Base-by-base conservation (phyloP, 129 eudicot genomes). In the Helianthus tuberosus region DNA sequence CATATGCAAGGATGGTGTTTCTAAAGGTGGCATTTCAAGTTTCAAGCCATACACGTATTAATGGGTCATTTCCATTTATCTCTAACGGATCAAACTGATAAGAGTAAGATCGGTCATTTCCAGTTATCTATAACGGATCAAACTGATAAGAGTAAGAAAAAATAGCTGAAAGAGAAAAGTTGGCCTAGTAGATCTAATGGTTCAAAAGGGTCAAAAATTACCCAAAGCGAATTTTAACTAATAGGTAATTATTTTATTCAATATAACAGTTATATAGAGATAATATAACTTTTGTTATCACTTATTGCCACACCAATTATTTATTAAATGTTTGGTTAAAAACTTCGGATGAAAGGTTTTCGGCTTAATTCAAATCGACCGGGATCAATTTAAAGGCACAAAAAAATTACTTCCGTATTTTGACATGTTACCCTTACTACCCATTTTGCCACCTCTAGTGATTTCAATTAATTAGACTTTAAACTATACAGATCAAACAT, bases 401-500 rank as follows among this genome's bases (percentile, higher is more conserved):
- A 25, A 27, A 51, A 59, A 27, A 59, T 5, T 27, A 12, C 46
- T 32, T 16, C 50, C 13, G 1, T 2, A 16, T 3, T 36, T 64
- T 39, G 29, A 64, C 68, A 11, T 14, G 27, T 61, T 64, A 38
- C 68, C 49, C 50, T n/a, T 9, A 3, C 3, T 64, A 39, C 49
- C 27, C 49, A 15, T 62, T 60, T 15, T 14, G 69, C 69, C 69
- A 64, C 50, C 69, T 64, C 50, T 58, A 32, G 48, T 55, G 50
- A 55, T 67, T 75, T 44, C 41, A 55, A 20, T 32, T 52, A 14
- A 11, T 8, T 44, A 47, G 68, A 71, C 27, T 43, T 62, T 44
- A 43, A 65, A 29, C 60, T 71, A 39, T 50, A 81, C 48, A 64
- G 64, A 58, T 75, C 47, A 62, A 9, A 65, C 43, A 61, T 67